Percentiles rank a stretch among this genome's conserved stretches.
Conservation (phyloP, 75 land plant species). For the Pseudotsuga menziesii region DNA sequence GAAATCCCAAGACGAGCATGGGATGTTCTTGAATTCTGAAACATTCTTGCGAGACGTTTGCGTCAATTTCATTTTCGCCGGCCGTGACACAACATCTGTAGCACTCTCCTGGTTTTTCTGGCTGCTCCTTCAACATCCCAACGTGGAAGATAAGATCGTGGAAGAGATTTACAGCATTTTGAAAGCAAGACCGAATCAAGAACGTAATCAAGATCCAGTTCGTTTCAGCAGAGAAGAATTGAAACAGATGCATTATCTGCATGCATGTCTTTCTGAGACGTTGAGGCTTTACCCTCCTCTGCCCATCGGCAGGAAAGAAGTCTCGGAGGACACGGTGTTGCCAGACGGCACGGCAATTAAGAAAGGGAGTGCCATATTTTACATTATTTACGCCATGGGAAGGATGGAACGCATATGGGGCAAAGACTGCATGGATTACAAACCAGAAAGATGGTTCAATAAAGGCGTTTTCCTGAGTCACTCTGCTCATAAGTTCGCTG, state of each 20-base stretch:
- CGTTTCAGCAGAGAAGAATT: not conserved
- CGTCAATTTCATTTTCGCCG: conserved; percentile 31
- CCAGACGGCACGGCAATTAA: conserved; percentile 10
- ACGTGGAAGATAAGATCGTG: conserved; percentile 17
- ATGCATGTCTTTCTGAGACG: conserved; percentile 6
- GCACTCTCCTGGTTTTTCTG: conserved; percentile 24
- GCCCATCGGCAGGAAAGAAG: not conserved
- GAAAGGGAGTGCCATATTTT: not conserved
- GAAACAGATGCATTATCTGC: conserved; percentile 20
- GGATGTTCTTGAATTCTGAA: not conserved
- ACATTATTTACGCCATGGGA: conserved; percentile 10
- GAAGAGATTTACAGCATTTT: not conserved
- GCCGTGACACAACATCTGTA: conserved; percentile 23
- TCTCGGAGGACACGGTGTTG: not conserved
- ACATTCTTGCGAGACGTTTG: conserved; percentile 20
- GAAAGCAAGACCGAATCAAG: no score
- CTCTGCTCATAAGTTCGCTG: conserved; percentile 23
- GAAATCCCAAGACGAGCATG: conserved; percentile 37
- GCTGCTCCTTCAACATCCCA: conserved; percentile 11
- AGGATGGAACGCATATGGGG: conserved; percentile 25
- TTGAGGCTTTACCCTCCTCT: conserved; percentile 10
- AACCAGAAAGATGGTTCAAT: conserved; percentile 16
- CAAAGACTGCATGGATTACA: conserved; percentile 17
- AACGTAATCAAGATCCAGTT: not conserved
- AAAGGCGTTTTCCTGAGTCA: not conserved